Base-by-base conservation (phyloP, 2,329 filamentous ascomycete genomes). In the Hymenoscyphus salicellus region DNA sequence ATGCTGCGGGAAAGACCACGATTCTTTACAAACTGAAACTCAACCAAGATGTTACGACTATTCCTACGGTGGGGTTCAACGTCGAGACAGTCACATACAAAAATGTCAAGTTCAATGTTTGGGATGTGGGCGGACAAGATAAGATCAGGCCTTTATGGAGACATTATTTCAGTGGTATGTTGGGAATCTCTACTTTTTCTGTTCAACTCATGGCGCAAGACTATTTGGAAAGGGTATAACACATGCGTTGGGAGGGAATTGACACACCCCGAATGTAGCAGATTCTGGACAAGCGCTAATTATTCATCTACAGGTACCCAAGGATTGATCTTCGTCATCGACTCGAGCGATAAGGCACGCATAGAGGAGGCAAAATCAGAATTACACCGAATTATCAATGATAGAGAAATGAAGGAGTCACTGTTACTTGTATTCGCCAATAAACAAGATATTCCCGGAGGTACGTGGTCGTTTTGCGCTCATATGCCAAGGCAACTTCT, bases 21-120 rank as follows among this genome's bases (percentile, higher is more conserved):
- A 99, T 99, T 78, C 89, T 99, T 75, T 99, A 99, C 86, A 99
- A 99, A 88, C 89, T 99, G 81, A 99, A 99, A 88, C 91, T 99
- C 78, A 94, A 95, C 83, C 91, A 97, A 86, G 95, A 96, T 79
- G 95, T 98, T 80, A 98, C 95, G 78, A 99, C 95, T 74, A 99
- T 99, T 77, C 95, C 95, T 74, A 99, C 95, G 77, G 97, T 98
- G 93, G 91, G 95, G 77, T 99, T 99, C 89, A 99, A 99, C 85
- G 95, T 99, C 80, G 95, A 99, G 87, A 98, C 95, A 63, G 95
- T 99, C 80, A 93, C 96, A 80, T 98, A 98, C 87, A 97, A 97
- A 88, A 99, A 99, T 88, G 97, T 97, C 77, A 93, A 97, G 80
- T 99, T 99, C 87, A 98, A 94, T 80, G 95, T 99, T 79, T 99